Conservation (phyloP, 768 basidiomycete genomes). For the Lactarius akahatsu region DNA sequence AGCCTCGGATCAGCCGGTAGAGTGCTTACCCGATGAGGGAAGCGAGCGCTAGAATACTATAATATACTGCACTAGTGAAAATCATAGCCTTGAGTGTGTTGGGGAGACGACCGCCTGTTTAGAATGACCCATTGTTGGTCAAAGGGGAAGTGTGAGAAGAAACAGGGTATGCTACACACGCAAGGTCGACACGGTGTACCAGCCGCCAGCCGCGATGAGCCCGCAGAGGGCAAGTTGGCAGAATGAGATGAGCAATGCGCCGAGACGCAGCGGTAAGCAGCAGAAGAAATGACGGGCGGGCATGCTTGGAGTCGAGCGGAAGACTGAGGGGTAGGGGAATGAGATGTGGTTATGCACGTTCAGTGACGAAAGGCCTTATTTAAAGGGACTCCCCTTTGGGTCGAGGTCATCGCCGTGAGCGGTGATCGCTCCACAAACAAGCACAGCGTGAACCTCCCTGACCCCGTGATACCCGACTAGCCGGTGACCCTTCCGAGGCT, state of each 20-base stretch:
- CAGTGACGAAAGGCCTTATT: background rate
- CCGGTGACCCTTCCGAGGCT: background rate
- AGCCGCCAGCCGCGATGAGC: conserved; percentile 18
- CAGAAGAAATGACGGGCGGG: conserved; percentile 26
- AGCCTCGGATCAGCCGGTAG: background rate
- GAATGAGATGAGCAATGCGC: conserved; percentile 25
- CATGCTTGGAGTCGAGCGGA: background rate
- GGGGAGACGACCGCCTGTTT: conserved; percentile 13
- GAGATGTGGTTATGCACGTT: background rate
- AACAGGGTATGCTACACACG: conserved; percentile 12
- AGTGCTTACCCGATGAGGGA: conserved; percentile 25
- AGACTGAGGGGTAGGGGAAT: background rate
- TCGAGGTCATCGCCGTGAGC: background rate
- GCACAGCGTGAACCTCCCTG: no score
- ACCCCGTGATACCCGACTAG: background rate
- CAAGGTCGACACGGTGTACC: conserved; percentile 12
- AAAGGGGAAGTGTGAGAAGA: background rate
- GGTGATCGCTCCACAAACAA: background rate
- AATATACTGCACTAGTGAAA: background rate
- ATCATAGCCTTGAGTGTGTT: background rate
- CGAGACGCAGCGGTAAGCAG: conserved; percentile 29
- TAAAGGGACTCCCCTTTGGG: background rate
- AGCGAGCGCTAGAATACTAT: conserved; percentile 9
- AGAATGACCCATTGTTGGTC: background rate
- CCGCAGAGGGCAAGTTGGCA: conserved; percentile 13